Evolutionary conservation across 257 asterid species (phyloP).

Genomic region (Fraxinus quadrangulata): DNA sequence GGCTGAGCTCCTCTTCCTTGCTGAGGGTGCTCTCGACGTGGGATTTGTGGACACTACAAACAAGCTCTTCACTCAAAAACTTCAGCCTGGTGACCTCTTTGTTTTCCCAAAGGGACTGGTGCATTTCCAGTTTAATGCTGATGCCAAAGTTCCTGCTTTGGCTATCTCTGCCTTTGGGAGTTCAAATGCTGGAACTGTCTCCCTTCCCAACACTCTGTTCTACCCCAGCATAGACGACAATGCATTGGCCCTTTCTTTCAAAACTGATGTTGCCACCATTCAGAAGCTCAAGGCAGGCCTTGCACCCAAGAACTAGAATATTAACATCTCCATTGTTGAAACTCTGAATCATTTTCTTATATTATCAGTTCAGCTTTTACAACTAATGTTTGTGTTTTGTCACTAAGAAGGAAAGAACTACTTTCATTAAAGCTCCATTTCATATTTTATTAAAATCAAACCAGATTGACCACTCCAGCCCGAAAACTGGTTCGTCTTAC

Average conservation of each 20-base stretch:
- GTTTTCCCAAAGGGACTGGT: conserved; percentile 55
- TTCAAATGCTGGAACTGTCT: conserved; percentile 53
- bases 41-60: conserved; percentile 57
- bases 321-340: not conserved
- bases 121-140: conserved; percentile 58
- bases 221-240: conserved; percentile 42
- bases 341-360: not conserved
- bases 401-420: not conserved
- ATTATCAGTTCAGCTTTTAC: not conserved
- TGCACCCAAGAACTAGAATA: conserved; percentile 23
- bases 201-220: conserved; percentile 44
- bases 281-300: conserved; percentile 55
- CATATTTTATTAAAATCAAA: not conserved
- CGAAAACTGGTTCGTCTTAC: too few relatives aligned
- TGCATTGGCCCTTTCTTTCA: conserved; percentile 47
- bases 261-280: conserved; percentile 52
- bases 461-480: too few relatives aligned
- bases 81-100: conserved; percentile 46
- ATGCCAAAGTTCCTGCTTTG: conserved; percentile 34
- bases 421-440: not conserved
- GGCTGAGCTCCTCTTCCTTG: conserved; percentile 55
- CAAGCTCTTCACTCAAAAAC: conserved; percentile 43
- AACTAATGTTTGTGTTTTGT: not conserved
- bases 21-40: conserved; percentile 49
- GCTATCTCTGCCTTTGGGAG: conserved; percentile 60